A percentile compares a stretch with the other conserved stretches of the same genome.
Conservation (phyloP, 805 yeast species). For the Nakazawaea molendinolei region DNA sequence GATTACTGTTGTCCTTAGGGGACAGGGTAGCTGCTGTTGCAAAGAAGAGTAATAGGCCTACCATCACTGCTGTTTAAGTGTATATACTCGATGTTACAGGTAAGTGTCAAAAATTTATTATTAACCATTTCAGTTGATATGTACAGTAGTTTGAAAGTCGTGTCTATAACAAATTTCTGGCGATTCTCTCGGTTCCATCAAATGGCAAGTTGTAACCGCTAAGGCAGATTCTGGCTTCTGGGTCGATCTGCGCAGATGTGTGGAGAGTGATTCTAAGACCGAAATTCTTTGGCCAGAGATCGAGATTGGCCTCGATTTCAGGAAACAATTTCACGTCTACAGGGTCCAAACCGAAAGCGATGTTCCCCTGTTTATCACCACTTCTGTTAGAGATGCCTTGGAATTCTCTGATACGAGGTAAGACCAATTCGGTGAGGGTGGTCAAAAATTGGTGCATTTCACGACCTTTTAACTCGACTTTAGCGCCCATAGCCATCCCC, state of each 20-base stretch:
- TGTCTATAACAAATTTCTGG: constrained; percentile 19
- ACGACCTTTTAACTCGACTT: constrained; percentile 67
- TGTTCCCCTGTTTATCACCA: constrained; percentile 83
- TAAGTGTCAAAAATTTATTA: not conserved
- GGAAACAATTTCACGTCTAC: constrained; percentile 83
- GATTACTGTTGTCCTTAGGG: constrained; percentile 90
- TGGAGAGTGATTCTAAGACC: constrained; percentile 83
- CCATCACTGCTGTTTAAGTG: constrained; percentile 23
- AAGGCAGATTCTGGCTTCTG: constrained; percentile 78
- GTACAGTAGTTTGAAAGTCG: not conserved
- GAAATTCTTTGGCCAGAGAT: constrained; percentile 78
- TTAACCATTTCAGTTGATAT: not conserved
- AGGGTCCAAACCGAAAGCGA: constrained; percentile 75
- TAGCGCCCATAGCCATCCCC: constrained; percentile 90
- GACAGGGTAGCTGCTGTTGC: constrained; percentile 87
- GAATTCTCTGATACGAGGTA: constrained; percentile 89
- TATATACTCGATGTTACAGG: not conserved
- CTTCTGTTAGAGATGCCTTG: constrained; percentile 66
- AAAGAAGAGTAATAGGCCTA: constrained; percentile 40
- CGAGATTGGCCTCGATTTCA: constrained; percentile 86
- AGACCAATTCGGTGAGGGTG: constrained; percentile 84
- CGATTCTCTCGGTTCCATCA: constrained; percentile 41
- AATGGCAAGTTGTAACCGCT: constrained; percentile 83
- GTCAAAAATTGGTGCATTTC: constrained; percentile 80
- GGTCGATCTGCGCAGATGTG: constrained; percentile 85